These are phyloP conservation scores for Thermomucor indicae-seudaticae DNA, from an alignment of 371 early-diverging fungal species.

Conservation along the genomic window DNA sequence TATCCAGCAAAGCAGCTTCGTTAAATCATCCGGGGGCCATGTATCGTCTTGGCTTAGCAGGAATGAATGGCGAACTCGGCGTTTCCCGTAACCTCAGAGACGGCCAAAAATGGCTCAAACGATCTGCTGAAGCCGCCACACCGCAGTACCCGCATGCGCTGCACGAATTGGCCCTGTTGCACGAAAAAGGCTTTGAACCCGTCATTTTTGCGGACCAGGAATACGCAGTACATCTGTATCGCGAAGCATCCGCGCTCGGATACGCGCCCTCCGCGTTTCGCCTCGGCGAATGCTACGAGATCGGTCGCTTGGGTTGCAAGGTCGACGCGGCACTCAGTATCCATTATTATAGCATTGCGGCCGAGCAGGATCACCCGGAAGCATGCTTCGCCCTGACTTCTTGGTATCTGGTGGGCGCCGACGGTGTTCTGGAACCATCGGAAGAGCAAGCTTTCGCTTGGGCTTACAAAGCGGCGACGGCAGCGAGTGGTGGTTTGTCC, in stretches of 20 bases:
- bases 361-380: conserved; percentile 85
- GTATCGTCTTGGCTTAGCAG: conserved; percentile 70
- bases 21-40: conserved; percentile 72
- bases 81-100: conserved; percentile 61
- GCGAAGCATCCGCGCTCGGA: conserved; percentile 55
- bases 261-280: conserved; percentile 71
- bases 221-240: conserved; percentile 65
- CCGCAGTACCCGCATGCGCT: conserved; percentile 75
- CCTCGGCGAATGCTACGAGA: conserved; percentile 84
- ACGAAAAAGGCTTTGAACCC: conserved; percentile 68
- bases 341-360: conserved; percentile 78
- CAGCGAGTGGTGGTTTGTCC: conserved; percentile 61
- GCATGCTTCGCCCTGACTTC: conserved; percentile 92
- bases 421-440: conserved; percentile 64
- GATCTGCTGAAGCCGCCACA: conserved; percentile 72
- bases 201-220: conserved; percentile 65
- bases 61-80: conserved; percentile 71
- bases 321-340: conserved; percentile 73
- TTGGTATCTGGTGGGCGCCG: conserved; percentile 93
- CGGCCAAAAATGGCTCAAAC: conserved; percentile 79
- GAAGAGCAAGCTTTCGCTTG: conserved; percentile 91
- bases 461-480: conserved; percentile 82
- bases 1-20: conserved; percentile 64
- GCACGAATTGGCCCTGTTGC: conserved; percentile 72
- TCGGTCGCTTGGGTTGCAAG: conserved; percentile 57